Evolutionary conservation across 2,329 filamentous ascomycete genomes (phyloP), one percentile per base, ranked within the genome.

Genomic region (Exserohilum turcica): DNA sequence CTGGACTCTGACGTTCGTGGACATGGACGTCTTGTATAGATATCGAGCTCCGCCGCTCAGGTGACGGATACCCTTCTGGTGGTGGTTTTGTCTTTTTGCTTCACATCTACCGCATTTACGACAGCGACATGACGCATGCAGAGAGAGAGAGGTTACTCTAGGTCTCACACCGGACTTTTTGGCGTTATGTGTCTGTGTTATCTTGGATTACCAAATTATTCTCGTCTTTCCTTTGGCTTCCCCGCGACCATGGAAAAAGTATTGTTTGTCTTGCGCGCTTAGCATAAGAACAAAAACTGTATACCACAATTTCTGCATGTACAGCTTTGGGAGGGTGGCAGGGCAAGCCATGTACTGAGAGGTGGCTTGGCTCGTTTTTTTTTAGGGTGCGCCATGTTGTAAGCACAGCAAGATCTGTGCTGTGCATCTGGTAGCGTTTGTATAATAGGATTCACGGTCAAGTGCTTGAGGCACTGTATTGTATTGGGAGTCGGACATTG

Each of bases 41-140:
- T 53, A 46, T 42, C 36, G 35, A 40, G 56, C 48, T 47, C 51
- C 49, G 48, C 47, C 43, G 49, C 43, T 38, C 43, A 39, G 46
- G 35, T 43, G 24, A 52, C 43, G 39, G 48, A 42, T 43, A 43
- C 43, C 32, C 52, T 54, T 38, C 38, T 33, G 38, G 47, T 31
- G 38, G 50, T 42, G 40, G 38, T 54, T 36, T 56, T 54, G 47
- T 55, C 54, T 59, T 59, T 59, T 63, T 65, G 61, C 60, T 66
- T 69, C 60, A 57, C 64, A 73, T 72, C 57, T 73, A 68, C 59
- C 69, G 70, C 70, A 73, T 74, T 73, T 74, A 74, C 64, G 67
- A 73, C 63, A 70, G 67, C 67, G 61, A 69, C 64, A 68, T 62
- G 68, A 73, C 65, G 67, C 67, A 73, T 68, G 66, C 47, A 42